Evolutionary conservation across 129 eudicot genomes (phyloP).

Genomic region (Flaveria trinervia): DNA sequence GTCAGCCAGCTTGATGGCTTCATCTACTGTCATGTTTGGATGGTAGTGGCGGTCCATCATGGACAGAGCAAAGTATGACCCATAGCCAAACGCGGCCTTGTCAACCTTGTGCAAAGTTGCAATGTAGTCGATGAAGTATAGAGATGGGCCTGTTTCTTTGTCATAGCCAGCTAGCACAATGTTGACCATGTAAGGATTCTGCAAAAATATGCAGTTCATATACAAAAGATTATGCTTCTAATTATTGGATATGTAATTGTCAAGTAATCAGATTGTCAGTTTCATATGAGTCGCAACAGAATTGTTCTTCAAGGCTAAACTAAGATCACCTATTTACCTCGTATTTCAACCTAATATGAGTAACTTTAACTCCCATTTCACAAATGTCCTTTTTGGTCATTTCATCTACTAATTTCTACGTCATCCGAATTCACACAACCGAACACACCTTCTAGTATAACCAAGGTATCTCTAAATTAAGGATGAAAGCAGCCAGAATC

Average conservation of each 20-base stretch:
- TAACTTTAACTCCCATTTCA: background rate
- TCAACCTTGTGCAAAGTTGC: conserved; percentile 95
- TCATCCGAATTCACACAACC: background rate
- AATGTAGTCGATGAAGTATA: conserved; percentile 88
- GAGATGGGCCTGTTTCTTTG: conserved; percentile 82
- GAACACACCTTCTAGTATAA: conserved; percentile 2
- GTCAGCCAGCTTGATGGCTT: conserved; percentile 83
- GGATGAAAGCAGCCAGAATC: background rate
- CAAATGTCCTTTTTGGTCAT: background rate
- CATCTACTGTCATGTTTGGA: conserved; percentile 81
- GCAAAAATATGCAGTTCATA: conserved; percentile 21
- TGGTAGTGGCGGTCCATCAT: conserved; percentile 98
- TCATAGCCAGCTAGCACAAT: conserved; percentile 88
- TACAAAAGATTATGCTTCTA: background rate
- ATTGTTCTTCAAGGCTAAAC: background rate
- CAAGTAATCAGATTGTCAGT: background rate
- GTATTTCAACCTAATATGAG: background rate
- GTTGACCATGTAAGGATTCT: conserved; percentile 90
- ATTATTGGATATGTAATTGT: background rate
- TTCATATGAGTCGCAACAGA: background rate
- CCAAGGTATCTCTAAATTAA: background rate
- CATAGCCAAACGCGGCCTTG: conserved; percentile 96
- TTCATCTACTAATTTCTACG: background rate
- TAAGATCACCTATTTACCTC: background rate
- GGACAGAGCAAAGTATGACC: conserved; percentile 83